These are phyloP conservation scores for Vaccinium darrowii DNA, from an alignment of 148 eudicot genomes.

Conservation along the genomic window DNA sequence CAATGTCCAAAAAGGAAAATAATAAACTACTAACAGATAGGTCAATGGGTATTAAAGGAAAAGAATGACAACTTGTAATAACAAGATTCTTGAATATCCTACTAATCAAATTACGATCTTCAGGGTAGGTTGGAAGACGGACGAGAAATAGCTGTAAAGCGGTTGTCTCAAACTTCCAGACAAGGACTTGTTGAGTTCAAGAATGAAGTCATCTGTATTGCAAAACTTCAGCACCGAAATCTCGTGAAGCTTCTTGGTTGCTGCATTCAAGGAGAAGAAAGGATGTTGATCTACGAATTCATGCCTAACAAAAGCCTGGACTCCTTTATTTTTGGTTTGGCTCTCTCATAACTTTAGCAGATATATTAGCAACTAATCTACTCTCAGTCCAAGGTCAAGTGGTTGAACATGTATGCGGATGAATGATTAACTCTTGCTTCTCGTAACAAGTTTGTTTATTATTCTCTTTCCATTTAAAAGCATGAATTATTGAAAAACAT, in stretches of 20 bases:
- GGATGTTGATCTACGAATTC: constrained; percentile 17
- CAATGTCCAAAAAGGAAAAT: background rate
- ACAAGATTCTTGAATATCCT: too few relatives aligned
- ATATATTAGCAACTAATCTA: background rate
- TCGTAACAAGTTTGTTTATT: too few relatives aligned
- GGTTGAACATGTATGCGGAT: too few relatives aligned
- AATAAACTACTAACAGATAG: background rate
- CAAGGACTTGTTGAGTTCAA: constrained; percentile 23
- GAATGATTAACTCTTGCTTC: too few relatives aligned
- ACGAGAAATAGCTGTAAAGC: constrained; percentile 27
- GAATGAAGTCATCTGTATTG: constrained; percentile 25
- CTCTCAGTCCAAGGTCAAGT: too few relatives aligned
- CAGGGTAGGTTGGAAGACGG: background rate
- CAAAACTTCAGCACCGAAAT: constrained; percentile 30
- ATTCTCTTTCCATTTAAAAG: too few relatives aligned
- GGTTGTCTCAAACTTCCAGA: constrained; percentile 20
- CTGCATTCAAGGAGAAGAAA: constrained; percentile 22
- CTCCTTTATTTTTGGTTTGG: constrained; percentile 16
- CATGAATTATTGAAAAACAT: too few relatives aligned
- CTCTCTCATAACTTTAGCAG: background rate
- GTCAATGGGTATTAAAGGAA: background rate
- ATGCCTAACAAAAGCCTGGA: background rate
- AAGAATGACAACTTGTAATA: too few relatives aligned
- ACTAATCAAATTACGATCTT: too few relatives aligned
- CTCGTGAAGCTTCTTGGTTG: constrained; percentile 27